phyloP scores from a whole-genome alignment of 148 eudicot genomes.

The Dysphania ambrosioides region DNA sequence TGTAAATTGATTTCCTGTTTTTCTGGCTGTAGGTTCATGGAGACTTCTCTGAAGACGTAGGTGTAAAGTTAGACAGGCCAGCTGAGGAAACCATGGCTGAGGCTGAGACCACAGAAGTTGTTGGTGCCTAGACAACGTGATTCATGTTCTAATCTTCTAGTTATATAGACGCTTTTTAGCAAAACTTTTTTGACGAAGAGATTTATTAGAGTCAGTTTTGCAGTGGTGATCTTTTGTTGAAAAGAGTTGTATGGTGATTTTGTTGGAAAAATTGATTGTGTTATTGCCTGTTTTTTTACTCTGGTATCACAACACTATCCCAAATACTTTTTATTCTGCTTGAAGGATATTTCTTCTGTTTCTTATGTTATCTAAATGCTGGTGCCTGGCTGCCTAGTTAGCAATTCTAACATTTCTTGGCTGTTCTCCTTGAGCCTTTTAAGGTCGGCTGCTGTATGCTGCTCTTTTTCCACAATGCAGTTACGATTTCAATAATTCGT shows the following conservation, averaged over 20 bases:
- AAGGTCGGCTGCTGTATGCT: no score
- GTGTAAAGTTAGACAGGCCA: constrained; percentile 70
- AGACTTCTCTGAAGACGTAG: constrained; percentile 65
- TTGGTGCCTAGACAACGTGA: constrained; percentile 40
- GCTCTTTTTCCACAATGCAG: no score
- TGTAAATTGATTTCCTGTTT: neutral
- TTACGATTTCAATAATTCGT: no score
- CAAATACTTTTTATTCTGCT: no score
- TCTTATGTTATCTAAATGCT: no score
- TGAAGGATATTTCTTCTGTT: no score
- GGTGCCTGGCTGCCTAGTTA: no score
- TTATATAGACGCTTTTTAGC: constrained; percentile 15
- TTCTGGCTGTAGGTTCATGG: constrained; percentile 55
- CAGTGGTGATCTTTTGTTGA: neutral
- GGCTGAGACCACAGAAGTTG: constrained; percentile 47
- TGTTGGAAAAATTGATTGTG: constrained; percentile 4
- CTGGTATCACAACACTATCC: no score
- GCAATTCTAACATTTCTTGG: no score
- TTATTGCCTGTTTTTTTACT: neutral
- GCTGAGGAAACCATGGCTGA: constrained; percentile 54
- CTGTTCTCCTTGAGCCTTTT: no score
- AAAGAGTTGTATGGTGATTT: constrained; percentile 13
- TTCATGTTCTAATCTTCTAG: neutral
- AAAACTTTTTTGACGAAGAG: constrained; percentile 11
- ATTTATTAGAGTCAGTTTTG: constrained; percentile 19